phyloP scores from a whole-genome alignment of 2,329 filamentous ascomycete genomes.

The Apiospora hydei region DNA sequence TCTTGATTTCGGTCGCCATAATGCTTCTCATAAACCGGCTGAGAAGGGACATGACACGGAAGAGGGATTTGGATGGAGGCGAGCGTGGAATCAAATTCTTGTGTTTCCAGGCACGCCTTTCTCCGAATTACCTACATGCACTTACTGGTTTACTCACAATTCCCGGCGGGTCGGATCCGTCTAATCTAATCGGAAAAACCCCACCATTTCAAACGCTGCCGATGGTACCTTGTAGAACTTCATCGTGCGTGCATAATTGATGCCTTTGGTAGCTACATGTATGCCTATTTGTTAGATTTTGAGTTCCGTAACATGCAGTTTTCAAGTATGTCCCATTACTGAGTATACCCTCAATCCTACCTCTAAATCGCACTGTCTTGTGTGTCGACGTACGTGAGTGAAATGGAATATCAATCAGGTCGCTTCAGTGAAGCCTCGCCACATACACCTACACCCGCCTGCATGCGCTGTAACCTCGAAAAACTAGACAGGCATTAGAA shows the following conservation, averaged over 20 bases:
- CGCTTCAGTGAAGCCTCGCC: not conserved
- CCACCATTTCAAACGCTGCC: not conserved
- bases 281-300: not conserved
- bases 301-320: not conserved
- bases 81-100: not conserved
- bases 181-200: slow-evolving; percentile 1
- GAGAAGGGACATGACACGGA: slow-evolving; percentile 29
- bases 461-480: not conserved
- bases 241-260: not conserved
- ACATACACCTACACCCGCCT: not conserved
- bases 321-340: fast-evolving
- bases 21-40: slow-evolving; percentile 49
- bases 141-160: slow-evolving; percentile 12
- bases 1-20: slow-evolving; percentile 68
- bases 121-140: not conserved
- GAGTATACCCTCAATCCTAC: not conserved
- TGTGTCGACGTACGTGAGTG: not conserved
- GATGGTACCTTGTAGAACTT: not conserved
- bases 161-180: slow-evolving; percentile 6
- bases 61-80: slow-evolving; percentile 23
- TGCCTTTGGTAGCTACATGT: too few species aligned
- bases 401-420: not conserved
- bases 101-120: not conserved
- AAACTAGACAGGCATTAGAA: slow-evolving; percentile 15
- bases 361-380: not conserved